Evolutionary conservation across 352 stramenopile species (phyloP).

Genomic region (Phytophthora gonapodyides): DNA sequence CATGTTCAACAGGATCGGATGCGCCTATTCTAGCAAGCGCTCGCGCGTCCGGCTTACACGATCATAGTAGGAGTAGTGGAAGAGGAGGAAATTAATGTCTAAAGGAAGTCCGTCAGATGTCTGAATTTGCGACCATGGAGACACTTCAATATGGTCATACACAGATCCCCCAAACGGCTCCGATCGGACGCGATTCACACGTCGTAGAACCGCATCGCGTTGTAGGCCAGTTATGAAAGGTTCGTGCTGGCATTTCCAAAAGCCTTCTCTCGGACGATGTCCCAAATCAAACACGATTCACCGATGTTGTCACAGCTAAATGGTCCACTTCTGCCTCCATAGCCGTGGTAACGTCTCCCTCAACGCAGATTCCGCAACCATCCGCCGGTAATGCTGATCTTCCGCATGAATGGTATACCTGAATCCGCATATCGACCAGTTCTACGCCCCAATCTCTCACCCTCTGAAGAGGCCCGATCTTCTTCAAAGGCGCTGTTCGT

Average conservation of each 20-base stretch:
- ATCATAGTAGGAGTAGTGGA: constrained; percentile 19
- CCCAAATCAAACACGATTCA: constrained; percentile 1
- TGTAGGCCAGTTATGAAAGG: not conserved
- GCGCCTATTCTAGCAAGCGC: constrained; percentile 3
- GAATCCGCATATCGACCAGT: too few relatives aligned
- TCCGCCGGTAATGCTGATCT: too few relatives aligned
- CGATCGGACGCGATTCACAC: not conserved
- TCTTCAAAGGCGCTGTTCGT: too few relatives aligned
- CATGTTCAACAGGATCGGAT: constrained; percentile 11
- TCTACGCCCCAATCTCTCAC: too few relatives aligned
- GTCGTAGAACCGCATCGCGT: not conserved
- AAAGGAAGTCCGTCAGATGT: not conserved
- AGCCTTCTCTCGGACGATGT: constrained; percentile 2
- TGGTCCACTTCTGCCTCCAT: not conserved
- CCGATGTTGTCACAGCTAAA: not conserved
- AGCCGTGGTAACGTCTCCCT: not conserved
- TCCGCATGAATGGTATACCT: too few relatives aligned
- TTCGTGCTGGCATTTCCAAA: not conserved
- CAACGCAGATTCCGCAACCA: too few relatives aligned
- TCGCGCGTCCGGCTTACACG: not conserved
- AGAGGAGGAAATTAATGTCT: constrained; percentile 1
- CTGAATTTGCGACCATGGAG: constrained; percentile 2
- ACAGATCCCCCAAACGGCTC: not conserved
- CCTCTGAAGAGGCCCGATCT: too few relatives aligned
- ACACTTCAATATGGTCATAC: not conserved